These are phyloP conservation scores for Grosmannia clavigera DNA, from an alignment of 2,329 filamentous ascomycete species.

Conservation along the genomic window DNA sequence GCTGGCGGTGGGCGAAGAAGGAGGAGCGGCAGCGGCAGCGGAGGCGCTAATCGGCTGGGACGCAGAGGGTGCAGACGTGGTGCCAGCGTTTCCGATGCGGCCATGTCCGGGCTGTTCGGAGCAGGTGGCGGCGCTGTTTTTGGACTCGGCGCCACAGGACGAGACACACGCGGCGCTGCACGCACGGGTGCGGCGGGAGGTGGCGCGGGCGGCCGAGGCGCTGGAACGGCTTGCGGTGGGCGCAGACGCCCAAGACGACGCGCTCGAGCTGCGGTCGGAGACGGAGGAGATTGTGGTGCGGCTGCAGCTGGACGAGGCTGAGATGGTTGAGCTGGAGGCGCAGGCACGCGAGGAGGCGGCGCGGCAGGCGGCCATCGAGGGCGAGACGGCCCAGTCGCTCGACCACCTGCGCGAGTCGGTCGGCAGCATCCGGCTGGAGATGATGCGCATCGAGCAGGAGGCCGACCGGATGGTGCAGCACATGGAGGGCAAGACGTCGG, in stretches of 20 bases:
- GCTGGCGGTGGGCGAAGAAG: neutral
- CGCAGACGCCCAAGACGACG: neutral
- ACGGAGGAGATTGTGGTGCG: constrained; percentile 35
- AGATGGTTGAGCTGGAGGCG: constrained; percentile 54
- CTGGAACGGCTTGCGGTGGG: neutral
- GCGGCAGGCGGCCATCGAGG: constrained; percentile 9
- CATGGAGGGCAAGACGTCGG: constrained; percentile 5
- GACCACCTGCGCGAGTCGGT: constrained; percentile 11
- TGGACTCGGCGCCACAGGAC: constrained; percentile 3
- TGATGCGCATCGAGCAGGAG: constrained; percentile 11
- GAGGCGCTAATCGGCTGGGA: neutral
- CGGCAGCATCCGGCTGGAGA: constrained; percentile 10
- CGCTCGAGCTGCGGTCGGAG: constrained; percentile 1
- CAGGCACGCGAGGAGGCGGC: constrained; percentile 35
- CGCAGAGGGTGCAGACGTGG: neutral
- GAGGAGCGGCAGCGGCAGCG: neutral
- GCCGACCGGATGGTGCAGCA: constrained; percentile 10
- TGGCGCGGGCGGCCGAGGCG: neutral
- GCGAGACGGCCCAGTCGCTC: constrained; percentile 9
- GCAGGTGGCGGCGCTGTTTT: constrained; percentile 7
- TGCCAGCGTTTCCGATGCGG: neutral
- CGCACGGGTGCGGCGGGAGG: constrained; percentile 6
- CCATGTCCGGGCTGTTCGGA: constrained; percentile 7
- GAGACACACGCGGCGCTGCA: constrained; percentile 11
- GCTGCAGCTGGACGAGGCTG: constrained; percentile 30